Evolutionary conservation across 306 rosid genomes (phyloP).

Genomic region (Ormosia semicastrata): DNA sequence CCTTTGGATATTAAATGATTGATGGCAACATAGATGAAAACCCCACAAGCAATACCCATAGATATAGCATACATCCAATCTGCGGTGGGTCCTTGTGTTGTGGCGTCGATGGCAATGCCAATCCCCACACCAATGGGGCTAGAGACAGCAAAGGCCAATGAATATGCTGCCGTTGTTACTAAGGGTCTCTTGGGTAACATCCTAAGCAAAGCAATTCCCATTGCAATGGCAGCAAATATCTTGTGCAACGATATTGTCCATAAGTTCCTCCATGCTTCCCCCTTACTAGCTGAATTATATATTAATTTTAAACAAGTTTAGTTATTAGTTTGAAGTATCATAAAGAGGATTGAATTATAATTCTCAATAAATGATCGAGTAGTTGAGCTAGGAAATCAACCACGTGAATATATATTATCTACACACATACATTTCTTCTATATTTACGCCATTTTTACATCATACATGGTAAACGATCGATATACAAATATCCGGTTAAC

Average conservation of each 20-base stretch:
- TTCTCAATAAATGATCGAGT: background rate
- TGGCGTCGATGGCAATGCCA: constrained; percentile 76
- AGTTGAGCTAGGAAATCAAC: too few species aligned
- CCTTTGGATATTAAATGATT: constrained; percentile 79
- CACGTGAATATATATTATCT: too few species aligned
- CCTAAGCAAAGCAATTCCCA: constrained; percentile 79
- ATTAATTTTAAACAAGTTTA: background rate
- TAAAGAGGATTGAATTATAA: background rate
- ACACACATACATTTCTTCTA: too few species aligned
- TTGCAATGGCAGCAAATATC: constrained; percentile 75
- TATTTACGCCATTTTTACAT: too few species aligned
- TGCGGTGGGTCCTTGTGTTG: constrained; percentile 59
- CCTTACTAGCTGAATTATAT: constrained; percentile 39
- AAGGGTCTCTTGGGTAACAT: constrained; percentile 73
- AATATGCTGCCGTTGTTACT: constrained; percentile 41
- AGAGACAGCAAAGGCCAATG: constrained; percentile 68
- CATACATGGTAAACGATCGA: too few species aligned
- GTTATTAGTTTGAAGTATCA: background rate
- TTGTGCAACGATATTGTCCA: constrained; percentile 88
- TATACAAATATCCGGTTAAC: too few species aligned
- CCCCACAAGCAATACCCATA: constrained; percentile 79
- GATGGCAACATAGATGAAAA: constrained; percentile 73
- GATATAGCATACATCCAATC: constrained; percentile 77
- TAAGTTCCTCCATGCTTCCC: constrained; percentile 78
- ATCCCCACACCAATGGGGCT: constrained; percentile 81